Evolutionary conservation across 257 asterid species (phyloP).

Genomic region (Asclepias syriaca): DNA sequence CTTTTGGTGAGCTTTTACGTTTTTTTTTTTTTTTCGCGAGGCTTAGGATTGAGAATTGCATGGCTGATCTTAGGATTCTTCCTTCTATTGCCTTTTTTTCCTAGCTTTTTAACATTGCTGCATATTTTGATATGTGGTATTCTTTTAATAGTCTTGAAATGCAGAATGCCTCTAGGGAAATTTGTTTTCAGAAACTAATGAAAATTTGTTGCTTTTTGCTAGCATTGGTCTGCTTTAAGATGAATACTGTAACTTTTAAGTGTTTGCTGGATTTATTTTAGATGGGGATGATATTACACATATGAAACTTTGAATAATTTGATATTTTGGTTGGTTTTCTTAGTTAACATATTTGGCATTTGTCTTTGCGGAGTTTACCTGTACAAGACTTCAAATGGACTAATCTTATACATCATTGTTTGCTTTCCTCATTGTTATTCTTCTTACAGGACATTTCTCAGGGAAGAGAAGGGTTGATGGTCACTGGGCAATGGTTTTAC

Average conservation of each 20-base stretch:
- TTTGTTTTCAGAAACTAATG: background rate
- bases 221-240: background rate
- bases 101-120: background rate
- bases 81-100: background rate
- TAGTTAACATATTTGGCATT: too few species aligned
- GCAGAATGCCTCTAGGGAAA: background rate
- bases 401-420: background rate
- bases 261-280: background rate
- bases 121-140: background rate
- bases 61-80: too few species aligned
- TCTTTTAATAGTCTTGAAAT: background rate
- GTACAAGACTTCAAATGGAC: background rate
- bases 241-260: background rate
- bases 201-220: background rate
- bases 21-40: background rate
- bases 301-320: conserved; percentile 3
- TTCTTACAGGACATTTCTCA: conserved; percentile 55
- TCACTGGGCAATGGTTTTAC: conserved; percentile 84
- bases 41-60: background rate
- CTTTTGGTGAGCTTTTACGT: background rate
- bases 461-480: conserved; percentile 41
- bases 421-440: conserved; percentile 10
- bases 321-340: too few species aligned
- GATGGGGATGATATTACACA: background rate
- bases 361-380: background rate